A percentile compares a stretch with the other conserved stretches of the same genome.
Evolutionary conservation across 768 basidiomycete genomes (phyloP).

Genomic region (Russula abietina): DNA sequence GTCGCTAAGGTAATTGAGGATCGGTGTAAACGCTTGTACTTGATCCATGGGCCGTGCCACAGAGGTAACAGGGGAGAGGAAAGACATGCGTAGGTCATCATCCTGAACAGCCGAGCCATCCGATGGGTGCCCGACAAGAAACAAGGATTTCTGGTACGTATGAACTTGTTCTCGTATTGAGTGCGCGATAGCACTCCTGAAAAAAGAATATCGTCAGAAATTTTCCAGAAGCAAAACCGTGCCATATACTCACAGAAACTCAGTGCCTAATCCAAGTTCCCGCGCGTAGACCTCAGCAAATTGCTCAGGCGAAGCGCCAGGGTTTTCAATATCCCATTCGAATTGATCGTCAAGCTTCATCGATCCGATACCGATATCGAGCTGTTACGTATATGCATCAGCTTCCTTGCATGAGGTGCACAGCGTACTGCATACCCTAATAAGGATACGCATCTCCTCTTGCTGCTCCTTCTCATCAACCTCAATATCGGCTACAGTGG

Average conservation of each 20-base stretch:
- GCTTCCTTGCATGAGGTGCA: not conserved
- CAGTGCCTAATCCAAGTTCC: conserved; percentile 85
- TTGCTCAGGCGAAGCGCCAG: conserved; percentile 77
- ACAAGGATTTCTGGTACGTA: conserved; percentile 84
- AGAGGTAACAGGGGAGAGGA: conserved; percentile 73
- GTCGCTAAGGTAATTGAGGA: conserved; percentile 83
- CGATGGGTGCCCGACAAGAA: conserved; percentile 81
- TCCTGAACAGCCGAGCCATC: conserved; percentile 76
- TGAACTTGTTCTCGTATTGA: conserved; percentile 94
- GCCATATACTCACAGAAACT: conserved; percentile 69
- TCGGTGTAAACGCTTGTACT: conserved; percentile 75
- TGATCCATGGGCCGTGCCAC: conserved; percentile 72
- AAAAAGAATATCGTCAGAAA: not conserved
- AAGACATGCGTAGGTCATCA: conserved; percentile 85
- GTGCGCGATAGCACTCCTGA: conserved; percentile 89
- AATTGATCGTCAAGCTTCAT: conserved; percentile 95
- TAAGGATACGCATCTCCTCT: conserved; percentile 87
- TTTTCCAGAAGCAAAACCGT: not conserved
- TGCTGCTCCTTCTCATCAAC: conserved; percentile 58
- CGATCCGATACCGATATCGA: conserved; percentile 91
- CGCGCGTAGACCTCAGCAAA: conserved; percentile 84
- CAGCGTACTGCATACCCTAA: conserved; percentile 59
- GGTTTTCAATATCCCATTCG: conserved; percentile 92
- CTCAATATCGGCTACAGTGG: conserved; percentile 55
- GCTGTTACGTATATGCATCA: conserved; percentile 45